A percentile compares a stretch with the other conserved stretches of the same genome.
Conservation (phyloP, 139 green algal genomes). For the Spirogloea muscicola region DNA sequence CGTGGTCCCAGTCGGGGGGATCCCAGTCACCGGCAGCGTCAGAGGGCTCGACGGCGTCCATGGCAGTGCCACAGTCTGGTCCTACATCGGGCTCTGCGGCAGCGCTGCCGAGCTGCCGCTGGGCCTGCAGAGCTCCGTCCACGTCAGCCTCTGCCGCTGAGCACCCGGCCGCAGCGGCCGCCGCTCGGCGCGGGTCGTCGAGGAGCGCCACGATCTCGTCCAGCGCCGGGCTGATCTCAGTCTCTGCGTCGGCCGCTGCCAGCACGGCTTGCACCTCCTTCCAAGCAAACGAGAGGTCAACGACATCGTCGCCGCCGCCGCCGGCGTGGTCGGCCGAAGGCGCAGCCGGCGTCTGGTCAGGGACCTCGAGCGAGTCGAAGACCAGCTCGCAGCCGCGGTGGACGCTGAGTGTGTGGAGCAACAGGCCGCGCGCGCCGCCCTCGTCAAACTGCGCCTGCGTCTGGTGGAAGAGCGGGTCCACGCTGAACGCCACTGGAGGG, state of each 20-base stretch:
- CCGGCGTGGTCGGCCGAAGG: background rate
- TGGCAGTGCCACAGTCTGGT: too few relatives aligned
- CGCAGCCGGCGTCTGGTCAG: conserved; percentile 13
- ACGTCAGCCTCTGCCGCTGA: too few relatives aligned
- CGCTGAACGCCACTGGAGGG: conserved; percentile 35
- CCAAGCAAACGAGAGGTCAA: conserved; percentile 13
- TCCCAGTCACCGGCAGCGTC: too few relatives aligned
- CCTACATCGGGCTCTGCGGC: too few relatives aligned
- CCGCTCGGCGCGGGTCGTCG: background rate
- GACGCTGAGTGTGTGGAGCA: conserved; percentile 74
- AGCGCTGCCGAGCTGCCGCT: too few relatives aligned
- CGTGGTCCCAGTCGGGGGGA: too few relatives aligned
- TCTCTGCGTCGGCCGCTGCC: background rate
- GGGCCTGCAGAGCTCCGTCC: too few relatives aligned
- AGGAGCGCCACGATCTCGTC: conserved; percentile 24
- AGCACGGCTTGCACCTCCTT: background rate
- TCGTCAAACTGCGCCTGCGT: conserved; percentile 86
- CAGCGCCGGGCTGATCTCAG: conserved; percentile 45
- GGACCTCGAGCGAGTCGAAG: conserved; percentile 72
- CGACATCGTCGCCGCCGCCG: background rate
- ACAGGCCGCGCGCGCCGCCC: conserved; percentile 63
- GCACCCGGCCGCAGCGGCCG: background rate
- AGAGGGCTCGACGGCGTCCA: too few relatives aligned
- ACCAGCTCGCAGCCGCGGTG: conserved; percentile 62
- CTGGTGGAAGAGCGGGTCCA: conserved; percentile 72